phyloP scores from a whole-genome alignment of 306 rosid genomes.

The Castanea mollissima region DNA sequence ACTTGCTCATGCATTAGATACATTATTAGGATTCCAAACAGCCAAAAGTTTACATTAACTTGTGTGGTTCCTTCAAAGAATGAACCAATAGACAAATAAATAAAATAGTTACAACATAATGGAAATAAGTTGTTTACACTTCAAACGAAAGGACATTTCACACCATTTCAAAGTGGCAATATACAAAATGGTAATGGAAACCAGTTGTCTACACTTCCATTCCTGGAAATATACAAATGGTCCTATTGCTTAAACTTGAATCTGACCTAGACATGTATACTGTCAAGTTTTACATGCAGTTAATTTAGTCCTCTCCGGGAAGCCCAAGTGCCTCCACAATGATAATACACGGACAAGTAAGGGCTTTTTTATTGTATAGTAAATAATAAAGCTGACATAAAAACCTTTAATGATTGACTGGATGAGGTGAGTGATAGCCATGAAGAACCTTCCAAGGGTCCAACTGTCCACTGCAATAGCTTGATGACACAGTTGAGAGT shows the following conservation, averaged over 20 bases:
- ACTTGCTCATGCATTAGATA: neutral
- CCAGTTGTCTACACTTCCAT: no score
- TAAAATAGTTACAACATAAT: constrained; percentile 3
- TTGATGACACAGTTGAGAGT: constrained; percentile 64
- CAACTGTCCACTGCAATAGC: constrained; percentile 85
- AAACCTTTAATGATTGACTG: constrained; percentile 19
- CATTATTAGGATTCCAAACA: neutral
- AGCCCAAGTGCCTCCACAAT: neutral
- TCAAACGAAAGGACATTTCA: no score
- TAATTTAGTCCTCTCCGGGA: neutral
- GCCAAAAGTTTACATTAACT: neutral
- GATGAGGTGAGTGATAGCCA: constrained; percentile 41
- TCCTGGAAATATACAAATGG: constrained; percentile 19
- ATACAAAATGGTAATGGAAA: neutral
- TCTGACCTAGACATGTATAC: neutral
- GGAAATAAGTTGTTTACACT: neutral
- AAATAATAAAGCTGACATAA: constrained; percentile 5
- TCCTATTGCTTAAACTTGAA: constrained; percentile 9
- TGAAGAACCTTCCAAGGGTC: constrained; percentile 68
- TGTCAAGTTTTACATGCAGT: neutral
- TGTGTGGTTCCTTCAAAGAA: neutral
- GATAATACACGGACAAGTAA: constrained; percentile 17
- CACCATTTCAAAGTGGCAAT: no score
- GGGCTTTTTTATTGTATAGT: constrained; percentile 4
- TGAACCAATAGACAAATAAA: neutral